phyloP scores from a whole-genome alignment of 345 rosid genomes.

The Chamaenerion angustifolium region DNA sequence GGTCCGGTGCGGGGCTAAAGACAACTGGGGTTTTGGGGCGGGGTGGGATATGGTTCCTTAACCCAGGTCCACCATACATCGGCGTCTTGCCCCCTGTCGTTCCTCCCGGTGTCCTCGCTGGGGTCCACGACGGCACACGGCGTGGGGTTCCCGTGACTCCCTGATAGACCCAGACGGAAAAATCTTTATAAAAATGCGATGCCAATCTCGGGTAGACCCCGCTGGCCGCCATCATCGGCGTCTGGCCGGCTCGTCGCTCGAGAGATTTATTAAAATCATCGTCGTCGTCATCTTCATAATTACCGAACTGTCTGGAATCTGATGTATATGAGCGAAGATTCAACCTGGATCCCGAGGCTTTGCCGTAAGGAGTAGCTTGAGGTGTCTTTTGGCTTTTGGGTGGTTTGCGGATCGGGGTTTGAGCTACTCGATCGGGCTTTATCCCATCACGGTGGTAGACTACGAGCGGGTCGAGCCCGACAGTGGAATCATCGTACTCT shows the following conservation, averaged over 20 bases:
- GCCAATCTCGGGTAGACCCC: conserved; percentile 36
- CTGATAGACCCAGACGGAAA: conserved; percentile 48
- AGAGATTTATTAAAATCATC: conserved; percentile 36
- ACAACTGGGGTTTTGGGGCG: conserved; percentile 18
- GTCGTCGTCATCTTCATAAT: conserved; percentile 39
- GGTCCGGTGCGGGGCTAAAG: conserved; percentile 14
- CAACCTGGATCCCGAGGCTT: too few relatives aligned
- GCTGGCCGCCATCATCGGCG: conserved; percentile 31
- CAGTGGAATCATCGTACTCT: conserved; percentile 64
- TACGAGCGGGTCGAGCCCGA: conserved; percentile 50
- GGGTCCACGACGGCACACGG: conserved; percentile 48
- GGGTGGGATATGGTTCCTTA: conserved; percentile 15
- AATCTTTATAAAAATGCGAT: conserved; percentile 56
- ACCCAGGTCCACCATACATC: conserved; percentile 14
- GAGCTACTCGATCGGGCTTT: conserved; percentile 31
- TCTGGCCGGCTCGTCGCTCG: conserved; percentile 23
- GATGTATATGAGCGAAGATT: conserved; percentile 63
- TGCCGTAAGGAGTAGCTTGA: too few relatives aligned
- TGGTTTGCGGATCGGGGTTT: conserved; percentile 11
- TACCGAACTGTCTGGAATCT: conserved; percentile 22
- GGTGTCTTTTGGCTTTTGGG: too few relatives aligned
- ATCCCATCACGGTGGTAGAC: conserved; percentile 38
- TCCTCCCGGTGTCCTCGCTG: conserved; percentile 35
- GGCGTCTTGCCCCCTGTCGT: conserved; percentile 25
- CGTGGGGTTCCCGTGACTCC: conserved; percentile 40